Base-by-base conservation (phyloP, 2,329 filamentous ascomycete species). In the Xylaria hypoxylon region DNA sequence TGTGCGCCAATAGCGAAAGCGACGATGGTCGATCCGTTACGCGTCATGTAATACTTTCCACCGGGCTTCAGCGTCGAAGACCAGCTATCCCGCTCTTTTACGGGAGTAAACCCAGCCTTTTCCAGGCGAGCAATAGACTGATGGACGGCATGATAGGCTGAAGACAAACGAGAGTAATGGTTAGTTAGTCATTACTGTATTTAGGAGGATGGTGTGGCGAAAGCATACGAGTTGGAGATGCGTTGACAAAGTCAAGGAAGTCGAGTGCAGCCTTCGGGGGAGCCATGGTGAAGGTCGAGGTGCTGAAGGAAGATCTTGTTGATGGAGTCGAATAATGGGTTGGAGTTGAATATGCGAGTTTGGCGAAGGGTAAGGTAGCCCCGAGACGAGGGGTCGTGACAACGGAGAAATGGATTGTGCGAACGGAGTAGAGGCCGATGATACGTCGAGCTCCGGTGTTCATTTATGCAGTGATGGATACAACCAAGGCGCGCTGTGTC, bases 1-100 rank as follows among this genome's bases (percentile, higher is more conserved):
- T 92, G 90, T 75, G 89, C 88, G 76, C 95, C 95, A 75, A 98
- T 91, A 68, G 93, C 92, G 80, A 98, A 98, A 70, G 94, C 94
- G 65, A 97, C 89, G 70, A 98, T 92, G 55, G 95, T 96, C 28
- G 94, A 97, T 65, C 88, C 90, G 82, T 98, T 98, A 71, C 95
- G 91, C 53, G 95, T 98, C 75, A 97, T 88, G 82, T 94, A 97
- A 85, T 98, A 98, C 81, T 96, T 97, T 70, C 95, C 94, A 69
- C 95, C 94, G 24, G 94, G 93, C 64, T 89, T 87, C 68, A 97
- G 87, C 51, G 86, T 88, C 1, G 90, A 89, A 15, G 91, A 87
- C 95, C 96, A 98, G 52, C 92, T 89, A 76, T 97, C 93, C 74
- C 92, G 92, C 81, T 98, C 95, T 84, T 90, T 92, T 81, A 99